A percentile compares a stretch with the other conserved stretches of the same genome.
phyloP scores from a whole-genome alignment of 1,284 basidiomycete genomes.

The Puccinia novopanici region DNA sequence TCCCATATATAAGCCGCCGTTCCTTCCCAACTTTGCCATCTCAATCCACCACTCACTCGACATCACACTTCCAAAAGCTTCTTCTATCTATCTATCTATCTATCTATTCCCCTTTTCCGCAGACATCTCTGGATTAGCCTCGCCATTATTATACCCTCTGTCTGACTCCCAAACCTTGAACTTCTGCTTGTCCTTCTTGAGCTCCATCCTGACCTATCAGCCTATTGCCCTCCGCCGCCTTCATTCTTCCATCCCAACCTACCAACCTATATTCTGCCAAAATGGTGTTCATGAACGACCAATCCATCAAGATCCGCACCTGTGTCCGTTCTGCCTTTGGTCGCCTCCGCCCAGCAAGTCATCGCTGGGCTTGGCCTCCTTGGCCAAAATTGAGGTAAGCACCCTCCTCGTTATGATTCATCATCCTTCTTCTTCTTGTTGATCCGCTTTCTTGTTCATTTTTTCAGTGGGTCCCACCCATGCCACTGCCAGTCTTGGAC shows the following conservation, averaged over 20 bases:
- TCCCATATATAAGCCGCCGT: neutral
- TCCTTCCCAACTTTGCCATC: neutral
- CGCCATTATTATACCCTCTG: neutral
- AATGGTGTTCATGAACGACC: constrained; percentile 31
- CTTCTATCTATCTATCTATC: neutral
- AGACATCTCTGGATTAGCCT: neutral
- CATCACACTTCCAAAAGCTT: constrained; percentile 1
- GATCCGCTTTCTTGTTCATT: neutral
- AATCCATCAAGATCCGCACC: constrained; percentile 25
- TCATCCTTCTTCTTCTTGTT: neutral
- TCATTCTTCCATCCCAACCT: neutral
- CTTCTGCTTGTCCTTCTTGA: constrained; percentile 5
- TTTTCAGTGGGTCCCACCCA: constrained; percentile 13
- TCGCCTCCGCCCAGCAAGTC: constrained; percentile 36
- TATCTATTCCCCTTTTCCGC: neutral
- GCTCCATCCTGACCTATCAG: too few species aligned
- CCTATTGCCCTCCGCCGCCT: neutral
- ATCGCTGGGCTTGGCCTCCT: constrained; percentile 14
- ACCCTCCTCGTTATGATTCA: too few species aligned
- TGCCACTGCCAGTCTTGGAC: neutral
- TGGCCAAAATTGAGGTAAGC: constrained; percentile 20
- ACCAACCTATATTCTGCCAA: neutral
- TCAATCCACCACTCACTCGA: constrained; percentile 3
- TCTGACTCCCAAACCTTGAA: neutral
- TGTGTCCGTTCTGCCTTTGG: constrained; percentile 38